Conservation (phyloP, 768 basidiomycete species). For the Termitomyces sp. region DNA sequence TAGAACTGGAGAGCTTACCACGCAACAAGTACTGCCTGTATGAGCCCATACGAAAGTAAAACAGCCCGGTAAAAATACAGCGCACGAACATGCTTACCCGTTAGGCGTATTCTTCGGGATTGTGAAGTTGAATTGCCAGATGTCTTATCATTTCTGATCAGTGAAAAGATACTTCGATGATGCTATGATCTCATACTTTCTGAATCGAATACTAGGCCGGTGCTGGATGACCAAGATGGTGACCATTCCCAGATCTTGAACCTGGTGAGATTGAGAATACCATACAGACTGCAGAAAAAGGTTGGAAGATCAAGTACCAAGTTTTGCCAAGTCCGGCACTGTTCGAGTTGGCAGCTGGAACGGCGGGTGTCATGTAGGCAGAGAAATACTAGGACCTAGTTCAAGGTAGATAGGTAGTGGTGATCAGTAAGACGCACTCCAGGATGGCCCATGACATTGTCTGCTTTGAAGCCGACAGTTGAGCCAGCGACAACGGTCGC, state of each 20-base stretch:
- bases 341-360: conserved; percentile 30
- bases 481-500: conserved; percentile 29
- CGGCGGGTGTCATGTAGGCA: conserved; percentile 29
- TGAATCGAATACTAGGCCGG: conserved; percentile 27
- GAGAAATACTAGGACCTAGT: conserved; percentile 24
- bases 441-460: conserved; percentile 31
- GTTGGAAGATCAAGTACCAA: conserved; percentile 21
- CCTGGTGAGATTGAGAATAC: conserved; percentile 9
- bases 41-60: not conserved
- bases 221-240: conserved; percentile 26
- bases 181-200: conserved; percentile 17
- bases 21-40: conserved; percentile 27
- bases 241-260: conserved; percentile 43
- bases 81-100: conserved; percentile 18
- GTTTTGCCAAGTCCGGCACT: conserved; percentile 38
- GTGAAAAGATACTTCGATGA: not conserved
- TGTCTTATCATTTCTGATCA: conserved; percentile 16
- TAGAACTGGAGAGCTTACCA: conserved; percentile 7
- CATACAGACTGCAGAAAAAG: not conserved
- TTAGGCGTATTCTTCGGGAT: conserved; percentile 30
- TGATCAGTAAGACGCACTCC: conserved; percentile 17
- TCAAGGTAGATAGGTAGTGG: not conserved
- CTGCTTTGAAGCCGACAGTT: conserved; percentile 28
- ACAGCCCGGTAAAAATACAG: not conserved
- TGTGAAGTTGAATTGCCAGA: conserved; percentile 28